These are phyloP conservation scores for Psilocybe azurescens DNA, from an alignment of 768 basidiomycete genomes.

Conservation along the genomic window DNA sequence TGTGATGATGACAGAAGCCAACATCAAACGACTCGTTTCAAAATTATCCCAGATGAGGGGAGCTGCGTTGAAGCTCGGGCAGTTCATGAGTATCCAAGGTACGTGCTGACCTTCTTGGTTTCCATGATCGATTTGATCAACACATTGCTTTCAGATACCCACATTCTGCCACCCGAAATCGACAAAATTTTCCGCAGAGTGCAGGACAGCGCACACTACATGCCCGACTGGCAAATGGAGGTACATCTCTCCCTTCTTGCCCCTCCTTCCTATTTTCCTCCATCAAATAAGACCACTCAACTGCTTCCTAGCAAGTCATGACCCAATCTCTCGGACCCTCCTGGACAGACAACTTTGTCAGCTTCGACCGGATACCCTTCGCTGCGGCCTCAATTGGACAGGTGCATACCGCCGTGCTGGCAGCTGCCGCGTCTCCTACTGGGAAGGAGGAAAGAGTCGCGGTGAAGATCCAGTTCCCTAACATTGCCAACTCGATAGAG, in stretches of 20 bases:
- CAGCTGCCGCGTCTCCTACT: slow-evolving; percentile 56
- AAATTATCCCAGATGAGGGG: slow-evolving; percentile 97
- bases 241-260: slow-evolving; percentile 41
- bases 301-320: slow-evolving; percentile 65
- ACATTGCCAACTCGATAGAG: slow-evolving; percentile 83
- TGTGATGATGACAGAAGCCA: slow-evolving; percentile 89
- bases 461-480: slow-evolving; percentile 95
- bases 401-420: slow-evolving; percentile 80
- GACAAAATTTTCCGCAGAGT: slow-evolving; percentile 90
- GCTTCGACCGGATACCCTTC: slow-evolving; percentile 87
- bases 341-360: slow-evolving; percentile 74
- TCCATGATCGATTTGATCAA: not conserved
- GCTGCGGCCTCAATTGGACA: slow-evolving; percentile 98
- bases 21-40: slow-evolving; percentile 86
- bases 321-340: slow-evolving; percentile 69
- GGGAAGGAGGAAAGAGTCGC: slow-evolving; percentile 65
- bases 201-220: slow-evolving; percentile 96
- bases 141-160: slow-evolving; percentile 65
- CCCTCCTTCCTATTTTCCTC: not conserved
- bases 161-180: slow-evolving; percentile 84
- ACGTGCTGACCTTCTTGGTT: slow-evolving; percentile 4
- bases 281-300: not conserved
- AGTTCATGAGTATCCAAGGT: slow-evolving; percentile 98
- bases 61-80: slow-evolving; percentile 94
- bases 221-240: slow-evolving; percentile 99